phyloP scores from a whole-genome alignment of 345 rosid genomes.

The Raphanus raphanistrum region DNA sequence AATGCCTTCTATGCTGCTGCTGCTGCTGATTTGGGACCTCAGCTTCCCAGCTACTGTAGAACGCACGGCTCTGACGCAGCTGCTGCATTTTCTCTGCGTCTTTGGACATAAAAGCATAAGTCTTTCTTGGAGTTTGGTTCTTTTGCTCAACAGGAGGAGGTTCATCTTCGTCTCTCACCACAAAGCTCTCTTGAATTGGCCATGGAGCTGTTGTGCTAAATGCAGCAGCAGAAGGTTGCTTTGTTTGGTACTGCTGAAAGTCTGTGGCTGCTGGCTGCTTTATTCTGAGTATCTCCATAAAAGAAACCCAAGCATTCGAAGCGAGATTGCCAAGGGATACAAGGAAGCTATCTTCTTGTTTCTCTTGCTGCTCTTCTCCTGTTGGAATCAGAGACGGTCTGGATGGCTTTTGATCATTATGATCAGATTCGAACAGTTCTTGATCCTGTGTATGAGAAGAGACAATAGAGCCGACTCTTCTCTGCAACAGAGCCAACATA shows the following conservation, averaged over 20 bases:
- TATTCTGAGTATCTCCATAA: constrained; percentile 48
- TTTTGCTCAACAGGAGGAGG: constrained; percentile 84
- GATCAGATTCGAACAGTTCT: constrained; percentile 32
- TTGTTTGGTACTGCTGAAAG: constrained; percentile 52
- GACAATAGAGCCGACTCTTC: constrained; percentile 64
- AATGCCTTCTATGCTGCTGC: neutral
- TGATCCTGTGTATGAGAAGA: constrained; percentile 70
- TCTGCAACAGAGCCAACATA: constrained; percentile 92
- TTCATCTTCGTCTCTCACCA: constrained; percentile 67
- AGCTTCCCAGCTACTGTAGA: constrained; percentile 71
- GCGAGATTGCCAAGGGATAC: constrained; percentile 68
- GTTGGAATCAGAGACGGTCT: constrained; percentile 87
- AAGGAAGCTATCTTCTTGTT: constrained; percentile 77
- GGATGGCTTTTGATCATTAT: constrained; percentile 51
- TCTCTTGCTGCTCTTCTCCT: constrained; percentile 63
- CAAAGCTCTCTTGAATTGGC: constrained; percentile 94
- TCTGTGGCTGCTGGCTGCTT: constrained; percentile 42
- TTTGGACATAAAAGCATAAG: constrained; percentile 90
- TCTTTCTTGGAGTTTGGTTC: constrained; percentile 81
- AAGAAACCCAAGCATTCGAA: constrained; percentile 53
- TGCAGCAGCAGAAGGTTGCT: constrained; percentile 25
- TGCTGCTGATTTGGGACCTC: constrained; percentile 46
- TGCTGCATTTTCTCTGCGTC: constrained; percentile 88
- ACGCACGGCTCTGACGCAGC: constrained; percentile 75
- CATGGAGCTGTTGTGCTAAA: constrained; percentile 51